phyloP scores from a whole-genome alignment of 129 eudicot genomes.

The Flaveria trinervia region DNA sequence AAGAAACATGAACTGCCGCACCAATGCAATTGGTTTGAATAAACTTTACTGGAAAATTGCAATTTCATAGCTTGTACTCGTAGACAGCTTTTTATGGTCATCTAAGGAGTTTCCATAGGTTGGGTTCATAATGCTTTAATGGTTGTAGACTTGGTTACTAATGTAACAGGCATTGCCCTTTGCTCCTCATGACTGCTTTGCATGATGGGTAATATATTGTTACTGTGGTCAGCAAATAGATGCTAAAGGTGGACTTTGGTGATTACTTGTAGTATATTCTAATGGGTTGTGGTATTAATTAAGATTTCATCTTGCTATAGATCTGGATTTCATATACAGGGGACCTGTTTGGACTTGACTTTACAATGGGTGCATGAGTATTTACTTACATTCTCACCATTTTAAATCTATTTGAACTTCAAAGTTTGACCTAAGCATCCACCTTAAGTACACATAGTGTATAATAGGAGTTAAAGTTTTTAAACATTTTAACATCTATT shows the following conservation, averaged over 20 bases:
- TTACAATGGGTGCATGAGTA: not conserved
- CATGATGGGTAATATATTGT: not conserved
- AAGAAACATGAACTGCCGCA: not conserved
- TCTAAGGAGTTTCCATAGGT: not conserved
- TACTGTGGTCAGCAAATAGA: not conserved
- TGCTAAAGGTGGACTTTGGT: not conserved
- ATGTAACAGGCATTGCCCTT: not conserved
- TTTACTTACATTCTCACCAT: not conserved
- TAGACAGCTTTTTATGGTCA: not conserved
- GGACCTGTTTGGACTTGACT: not conserved
- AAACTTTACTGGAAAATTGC: not conserved
- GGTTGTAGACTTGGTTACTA: not conserved
- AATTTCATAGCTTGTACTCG: not conserved
- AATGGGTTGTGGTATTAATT: not conserved
- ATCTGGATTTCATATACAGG: not conserved
- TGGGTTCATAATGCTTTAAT: not conserved
- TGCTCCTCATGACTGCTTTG: not conserved
- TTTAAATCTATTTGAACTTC: not conserved
- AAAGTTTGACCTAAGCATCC: not conserved
- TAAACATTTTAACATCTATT: constrained; percentile 1
- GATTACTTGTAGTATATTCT: not conserved
- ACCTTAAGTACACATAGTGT: not conserved
- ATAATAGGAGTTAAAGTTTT: not conserved
- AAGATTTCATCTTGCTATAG: not conserved
- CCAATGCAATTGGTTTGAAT: not conserved